Evolutionary conservation across 2,329 filamentous ascomycete genomes (phyloP).

Genomic region (Cytospora schulzeri): DNA sequence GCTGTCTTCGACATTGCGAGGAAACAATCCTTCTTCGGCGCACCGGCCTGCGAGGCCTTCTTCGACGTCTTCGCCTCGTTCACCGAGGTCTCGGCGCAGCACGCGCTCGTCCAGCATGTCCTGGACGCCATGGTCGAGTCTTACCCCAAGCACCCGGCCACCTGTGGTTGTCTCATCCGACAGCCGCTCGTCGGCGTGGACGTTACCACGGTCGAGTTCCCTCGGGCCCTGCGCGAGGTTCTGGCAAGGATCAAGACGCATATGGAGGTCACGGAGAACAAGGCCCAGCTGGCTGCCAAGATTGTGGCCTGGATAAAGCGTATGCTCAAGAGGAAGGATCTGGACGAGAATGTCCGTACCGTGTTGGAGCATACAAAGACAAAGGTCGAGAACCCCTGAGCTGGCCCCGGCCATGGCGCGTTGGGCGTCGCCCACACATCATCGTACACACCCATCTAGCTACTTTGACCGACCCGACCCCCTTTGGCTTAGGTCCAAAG

Average conservation of each 20-base stretch:
- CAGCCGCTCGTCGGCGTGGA: slow-evolving; percentile 69
- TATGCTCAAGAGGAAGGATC: slow-evolving; percentile 49
- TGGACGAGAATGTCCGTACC: slow-evolving; percentile 58
- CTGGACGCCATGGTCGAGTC: slow-evolving; percentile 62
- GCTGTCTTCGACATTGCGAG: slow-evolving; percentile 87
- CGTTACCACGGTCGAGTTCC: slow-evolving; percentile 68
- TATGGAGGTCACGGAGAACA: slow-evolving; percentile 49
- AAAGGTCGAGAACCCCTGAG: slow-evolving; percentile 36
- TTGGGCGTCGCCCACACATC: neutral
- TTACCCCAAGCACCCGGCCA: slow-evolving; percentile 62
- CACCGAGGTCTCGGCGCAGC: slow-evolving; percentile 63
- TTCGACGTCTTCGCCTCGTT: slow-evolving; percentile 80
- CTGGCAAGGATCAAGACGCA: slow-evolving; percentile 62
- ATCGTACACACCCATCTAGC: neutral
- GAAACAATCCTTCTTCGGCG: slow-evolving; percentile 72
- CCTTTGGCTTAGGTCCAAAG: neutral
- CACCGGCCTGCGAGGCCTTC: slow-evolving; percentile 71
- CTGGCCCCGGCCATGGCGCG: slow-evolving; percentile 1
- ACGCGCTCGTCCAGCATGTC: slow-evolving; percentile 73
- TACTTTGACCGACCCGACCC: too few species aligned
- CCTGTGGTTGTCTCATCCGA: slow-evolving; percentile 71
- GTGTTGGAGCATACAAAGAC: slow-evolving; percentile 57
- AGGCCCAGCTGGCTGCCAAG: slow-evolving; percentile 49
- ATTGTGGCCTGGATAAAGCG: slow-evolving; percentile 56
- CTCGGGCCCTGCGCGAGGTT: slow-evolving; percentile 66